These are phyloP conservation scores for Pseudonitzschia multiseries DNA, from an alignment of 108 stramenopile genomes.

Conservation along the genomic window DNA sequence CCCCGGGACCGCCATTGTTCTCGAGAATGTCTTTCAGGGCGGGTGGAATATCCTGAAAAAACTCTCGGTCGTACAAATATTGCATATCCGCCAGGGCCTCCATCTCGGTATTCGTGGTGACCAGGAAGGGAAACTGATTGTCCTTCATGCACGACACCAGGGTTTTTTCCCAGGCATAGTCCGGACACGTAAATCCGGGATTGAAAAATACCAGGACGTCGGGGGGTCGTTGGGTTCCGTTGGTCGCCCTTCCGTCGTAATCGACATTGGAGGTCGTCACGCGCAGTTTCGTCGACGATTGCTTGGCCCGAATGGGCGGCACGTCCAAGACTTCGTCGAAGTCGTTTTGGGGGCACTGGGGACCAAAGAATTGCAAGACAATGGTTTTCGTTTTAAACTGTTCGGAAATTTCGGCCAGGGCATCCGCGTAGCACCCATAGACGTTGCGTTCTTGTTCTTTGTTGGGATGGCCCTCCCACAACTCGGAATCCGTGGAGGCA, in stretches of 20 bases:
- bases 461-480: conserved; percentile 64
- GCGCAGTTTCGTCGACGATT: conserved; percentile 22
- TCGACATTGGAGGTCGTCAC: conserved; percentile 25
- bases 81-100: conserved; percentile 79
- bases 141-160: conserved; percentile 37
- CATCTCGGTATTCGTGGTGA: conserved; percentile 89
- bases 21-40: conserved; percentile 36
- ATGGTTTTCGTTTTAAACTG: conserved; percentile 34
- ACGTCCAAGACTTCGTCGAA: conserved; percentile 30
- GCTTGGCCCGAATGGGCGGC: conserved; percentile 30
- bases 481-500: conserved; percentile 74
- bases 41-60: conserved; percentile 44
- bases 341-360: conserved; percentile 62
- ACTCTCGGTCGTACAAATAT: conserved; percentile 57
- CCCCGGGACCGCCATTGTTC: conserved; percentile 9
- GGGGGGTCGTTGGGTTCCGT: conserved; percentile 33
- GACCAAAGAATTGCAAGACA: conserved; percentile 69
- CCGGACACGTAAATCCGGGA: conserved; percentile 87
- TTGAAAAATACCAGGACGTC: conserved; percentile 87
- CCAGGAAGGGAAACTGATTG: conserved; percentile 60
- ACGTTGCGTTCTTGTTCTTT: conserved; percentile 27
- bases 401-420: conserved; percentile 66
- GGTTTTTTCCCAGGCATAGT: conserved; percentile 78
- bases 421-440: conserved; percentile 75
- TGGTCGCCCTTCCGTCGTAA: conserved; percentile 32